A percentile compares a stretch with the other conserved stretches of the same genome.
These are phyloP conservation scores for Trifolium pratense DNA, from an alignment of 306 rosid species.

Conservation along the genomic window DNA sequence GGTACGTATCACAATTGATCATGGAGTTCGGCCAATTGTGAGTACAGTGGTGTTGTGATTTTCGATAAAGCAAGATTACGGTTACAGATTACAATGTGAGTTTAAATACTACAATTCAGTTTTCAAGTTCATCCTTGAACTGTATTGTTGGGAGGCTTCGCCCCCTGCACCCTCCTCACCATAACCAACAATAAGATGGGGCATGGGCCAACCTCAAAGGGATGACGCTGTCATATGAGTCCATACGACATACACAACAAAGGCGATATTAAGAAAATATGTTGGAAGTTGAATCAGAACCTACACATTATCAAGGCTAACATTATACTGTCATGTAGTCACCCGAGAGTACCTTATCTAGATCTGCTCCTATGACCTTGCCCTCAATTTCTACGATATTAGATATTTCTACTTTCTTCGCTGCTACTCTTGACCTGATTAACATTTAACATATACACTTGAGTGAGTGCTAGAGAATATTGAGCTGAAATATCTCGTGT, in stretches of 20 bases:
- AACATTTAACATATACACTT: not conserved
- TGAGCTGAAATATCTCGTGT: not conserved
- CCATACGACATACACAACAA: not conserved
- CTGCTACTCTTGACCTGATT: not conserved
- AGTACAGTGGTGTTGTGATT: not conserved
- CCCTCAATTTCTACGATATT: not conserved
- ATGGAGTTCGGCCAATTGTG: not conserved
- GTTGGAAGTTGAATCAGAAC: not conserved
- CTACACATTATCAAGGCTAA: not conserved
- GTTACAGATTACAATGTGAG: not conserved
- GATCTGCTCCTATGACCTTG: not conserved
- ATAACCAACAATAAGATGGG: too few species aligned
- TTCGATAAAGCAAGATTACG: not conserved
- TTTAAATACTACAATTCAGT: not conserved
- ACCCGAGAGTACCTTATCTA: too few species aligned
- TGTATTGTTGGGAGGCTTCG: too few species aligned
- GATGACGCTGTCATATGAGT: not conserved
- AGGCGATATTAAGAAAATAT: not conserved
- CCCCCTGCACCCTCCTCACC: too few species aligned
- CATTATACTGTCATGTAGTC: not conserved
- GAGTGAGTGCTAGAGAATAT: not conserved
- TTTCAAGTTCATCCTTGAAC: not conserved
- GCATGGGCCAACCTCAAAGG: not conserved
- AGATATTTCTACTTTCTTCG: not conserved
- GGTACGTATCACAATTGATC: not conserved